These are phyloP conservation scores for Dendrostoma leiphaemia DNA, from an alignment of 2,329 filamentous ascomycete species.

Conservation along the genomic window DNA sequence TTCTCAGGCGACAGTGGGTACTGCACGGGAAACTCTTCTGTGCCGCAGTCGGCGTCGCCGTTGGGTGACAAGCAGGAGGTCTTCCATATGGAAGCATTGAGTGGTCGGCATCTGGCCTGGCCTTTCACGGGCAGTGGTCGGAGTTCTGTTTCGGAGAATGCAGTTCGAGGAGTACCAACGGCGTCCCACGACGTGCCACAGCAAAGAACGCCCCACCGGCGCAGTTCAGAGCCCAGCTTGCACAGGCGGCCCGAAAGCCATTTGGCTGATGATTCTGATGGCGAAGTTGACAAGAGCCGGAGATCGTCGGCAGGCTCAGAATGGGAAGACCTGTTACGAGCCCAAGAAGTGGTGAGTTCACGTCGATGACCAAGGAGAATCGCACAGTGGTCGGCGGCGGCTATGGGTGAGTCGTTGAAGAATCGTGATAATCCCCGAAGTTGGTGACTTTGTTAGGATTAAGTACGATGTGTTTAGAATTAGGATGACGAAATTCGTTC, in stretches of 20 bases:
- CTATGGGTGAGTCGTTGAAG: neutral
- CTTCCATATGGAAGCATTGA: neutral
- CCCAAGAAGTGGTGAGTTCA: neutral
- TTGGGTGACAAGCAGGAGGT: neutral
- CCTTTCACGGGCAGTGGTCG: neutral
- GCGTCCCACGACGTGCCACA: neutral
- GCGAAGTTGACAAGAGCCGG: neutral
- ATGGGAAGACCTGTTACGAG: neutral
- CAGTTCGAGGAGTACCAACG: neutral
- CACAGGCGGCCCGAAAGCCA: neutral
- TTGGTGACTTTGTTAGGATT: neutral
- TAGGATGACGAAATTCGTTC: too few relatives aligned
- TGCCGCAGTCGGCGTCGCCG: neutral
- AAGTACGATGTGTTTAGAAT: too few relatives aligned
- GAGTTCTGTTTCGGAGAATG: neutral
- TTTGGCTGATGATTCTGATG: neutral
- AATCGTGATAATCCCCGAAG: neutral
- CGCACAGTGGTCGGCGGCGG: neutral
- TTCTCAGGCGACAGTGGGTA: slow-evolving; percentile 13
- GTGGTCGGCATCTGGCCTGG: neutral
- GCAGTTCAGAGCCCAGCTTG: neutral
- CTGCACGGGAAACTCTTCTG: neutral
- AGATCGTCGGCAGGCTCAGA: neutral
- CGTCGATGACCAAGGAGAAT: too few relatives aligned
- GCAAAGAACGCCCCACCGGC: neutral